Evolutionary conservation across 768 basidiomycete genomes (phyloP), one percentile per base, ranked within the genome.

Genomic region (Pisolithus microcarpus): DNA sequence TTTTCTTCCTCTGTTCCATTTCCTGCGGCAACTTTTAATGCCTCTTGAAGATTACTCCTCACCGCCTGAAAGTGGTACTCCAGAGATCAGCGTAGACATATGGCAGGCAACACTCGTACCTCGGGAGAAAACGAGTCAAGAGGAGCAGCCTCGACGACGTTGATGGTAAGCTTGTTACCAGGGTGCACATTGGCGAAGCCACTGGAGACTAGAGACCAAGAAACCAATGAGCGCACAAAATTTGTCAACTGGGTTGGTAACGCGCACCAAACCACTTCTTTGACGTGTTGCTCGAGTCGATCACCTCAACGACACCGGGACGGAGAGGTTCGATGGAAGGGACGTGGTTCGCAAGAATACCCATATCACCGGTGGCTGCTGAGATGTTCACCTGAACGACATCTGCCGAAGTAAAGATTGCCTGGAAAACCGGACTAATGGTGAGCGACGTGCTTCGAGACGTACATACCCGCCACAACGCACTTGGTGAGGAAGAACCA

Each of bases 131-230:
- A 95, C 38, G 83, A 76, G 50, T 94, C 92, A 37, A 98, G 74
- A 19, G 91, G 84, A 51, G 93, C 94, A 53, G 89, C 96, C 76
- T 99, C 96, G 43, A 99, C 85, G 52, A 87, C 92, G 72, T 98
- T 99, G 67, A 99, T 87, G 38, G 96, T 98, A 54, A 98, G 75
- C 58, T 81, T 85, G 79, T 97, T 99, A 73, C 94, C 92, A 34
- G 92, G 91, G 71, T 99, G 96, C 38, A 99, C 90, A 52, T 89
- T 97, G 48, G 96, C 94, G 68, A 99, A 97, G 49, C 96, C 96
- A 52, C 91, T 86, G 49, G 94, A 96, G 31, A 90, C 96, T 99
- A 60, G 7, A 18, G n/a, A n/a, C n/a, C n/a, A 23, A 40, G 7
- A 18, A 23, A 42, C 7, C n/a, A 50, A 52, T 50, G 51, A 46